Conservation (phyloP, 1,284 basidiomycete species). For the Grifola frondosa region DNA sequence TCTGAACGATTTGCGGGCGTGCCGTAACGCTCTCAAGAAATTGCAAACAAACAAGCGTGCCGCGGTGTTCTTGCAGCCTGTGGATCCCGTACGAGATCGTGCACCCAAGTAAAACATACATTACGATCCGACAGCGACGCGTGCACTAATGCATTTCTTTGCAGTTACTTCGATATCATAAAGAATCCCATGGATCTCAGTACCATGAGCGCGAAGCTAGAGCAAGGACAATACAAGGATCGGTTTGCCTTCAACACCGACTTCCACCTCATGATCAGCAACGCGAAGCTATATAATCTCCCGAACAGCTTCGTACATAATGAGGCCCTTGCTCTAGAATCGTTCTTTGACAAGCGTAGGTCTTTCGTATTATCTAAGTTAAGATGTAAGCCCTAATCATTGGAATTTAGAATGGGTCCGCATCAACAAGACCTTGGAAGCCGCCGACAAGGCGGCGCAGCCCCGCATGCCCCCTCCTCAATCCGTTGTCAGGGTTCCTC, state of each 20-base stretch:
- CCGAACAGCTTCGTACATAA: conserved; percentile 74
- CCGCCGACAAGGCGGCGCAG: conserved; percentile 40
- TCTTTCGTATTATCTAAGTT: conserved; percentile 6
- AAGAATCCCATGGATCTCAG: conserved; percentile 94
- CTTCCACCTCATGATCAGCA: conserved; percentile 85
- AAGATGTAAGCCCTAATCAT: conserved; percentile 7
- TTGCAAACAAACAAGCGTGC: conserved; percentile 73
- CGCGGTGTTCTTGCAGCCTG: conserved; percentile 79
- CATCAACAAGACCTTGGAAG: conserved; percentile 74
- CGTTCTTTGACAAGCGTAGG: conserved; percentile 84
- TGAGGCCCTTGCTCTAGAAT: conserved; percentile 76
- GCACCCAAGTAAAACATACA: conserved; percentile 75
- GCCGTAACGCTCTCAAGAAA: conserved; percentile 82
- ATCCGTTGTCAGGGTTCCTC: conserved; percentile 33
- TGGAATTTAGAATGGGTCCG: conserved; percentile 62
- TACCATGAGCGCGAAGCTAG: conserved; percentile 86
- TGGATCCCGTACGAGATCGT: conserved; percentile 85
- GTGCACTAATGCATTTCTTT: conserved; percentile 9
- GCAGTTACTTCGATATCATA: conserved; percentile 88
- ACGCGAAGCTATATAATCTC: conserved; percentile 87
- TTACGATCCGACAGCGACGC: neutral
- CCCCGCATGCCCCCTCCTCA: conserved; percentile 29
- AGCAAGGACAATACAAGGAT: conserved; percentile 84
- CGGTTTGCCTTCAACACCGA: conserved; percentile 86
- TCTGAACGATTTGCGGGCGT: conserved; percentile 77